Base-by-base conservation (phyloP, 352 stramenopile species). In the Blastocystis sp. region DNA sequence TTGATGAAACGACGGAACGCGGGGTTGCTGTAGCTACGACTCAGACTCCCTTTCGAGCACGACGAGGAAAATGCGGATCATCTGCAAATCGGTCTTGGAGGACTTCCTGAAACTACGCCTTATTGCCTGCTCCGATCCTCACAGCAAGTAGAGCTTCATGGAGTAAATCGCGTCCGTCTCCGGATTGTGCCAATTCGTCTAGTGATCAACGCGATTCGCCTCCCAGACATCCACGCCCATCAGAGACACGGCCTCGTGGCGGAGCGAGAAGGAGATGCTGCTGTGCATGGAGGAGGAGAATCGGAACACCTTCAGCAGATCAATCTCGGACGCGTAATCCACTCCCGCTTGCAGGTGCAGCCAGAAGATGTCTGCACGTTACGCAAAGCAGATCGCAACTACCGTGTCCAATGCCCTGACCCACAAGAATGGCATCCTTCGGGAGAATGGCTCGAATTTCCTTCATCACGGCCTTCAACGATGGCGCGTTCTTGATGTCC, bases 331-430 rank as follows among this genome's bases (percentile, higher is more conserved):
- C 42, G 34, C 21, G n/a, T 71, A 89, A 59, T 89, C 82, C 24
- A 74, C 24, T 7, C 82, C 82, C 62, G 14, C 11, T 14, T 59
- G 43, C 34, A 89, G 40, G 38, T 60, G 24, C 45, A 89, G 24
- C 82, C 82, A 89, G 19, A 68, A 60, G 2, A 89, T 61, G 70
- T 89, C 82, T 84, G 28, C 64, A 28, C 19, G 34, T 11, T 48
- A 48, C 14, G 48, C 6, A 7, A 1, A 42, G 21, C 21, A 1
- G 6, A 45, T 14, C 28, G 40, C 3, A 74, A 21, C 17, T 74
- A 74, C 64, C 64, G 42, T 89, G 70, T 24, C 48, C 40, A 34
- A 89, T 84, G 34, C 52, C 71, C 28, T 89, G 82, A 42, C 82
- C 82, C 6, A 89, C 82, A 43, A 89, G 34, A 61, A 84, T 84